Base-by-base conservation (phyloP, 192 early-diverging fungal species). In the Allomyces macrogynus region DNA sequence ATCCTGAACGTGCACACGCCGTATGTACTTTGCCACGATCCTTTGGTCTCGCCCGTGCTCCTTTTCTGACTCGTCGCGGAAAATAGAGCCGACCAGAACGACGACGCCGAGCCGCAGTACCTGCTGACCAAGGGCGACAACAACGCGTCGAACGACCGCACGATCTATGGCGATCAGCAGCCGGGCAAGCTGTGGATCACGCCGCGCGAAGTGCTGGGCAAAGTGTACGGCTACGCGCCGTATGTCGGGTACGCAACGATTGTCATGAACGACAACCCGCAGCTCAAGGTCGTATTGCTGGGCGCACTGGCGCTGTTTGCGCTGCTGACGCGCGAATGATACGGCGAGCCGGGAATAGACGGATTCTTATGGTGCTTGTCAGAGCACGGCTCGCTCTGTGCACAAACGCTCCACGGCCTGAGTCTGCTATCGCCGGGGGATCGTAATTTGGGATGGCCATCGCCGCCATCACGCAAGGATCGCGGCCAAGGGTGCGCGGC, bases 81-180 rank as follows among this genome's bases (percentile, higher is more conserved):
- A 72, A 3, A 40, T 40, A 40, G 32, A 40, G 8, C 32, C 32
- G 7, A 40, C 32, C 32, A 40, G 32, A 7, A 40, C 32, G 32
- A 40, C 32, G 7, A 40, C 32, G 32, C 32, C 32, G 32, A 40
- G 7, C 32, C 32, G 65, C 91, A 97, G 73, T 84, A 75, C 67
- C 70, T 99, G 60, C 72, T 97, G 70, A 99, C 95, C 26, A 99
- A 99, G 80, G 95, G 95, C 61, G 95, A 99, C 76, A 89, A 93
- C 74, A 99, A 99, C 73, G 72, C 69, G 32, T 78, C 76, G 0
- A 90, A 99, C 73, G 95, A 99, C 72, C 86, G 95, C 22, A 91
- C 82, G 20, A 73, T 98, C 24, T 95, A 95, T 67, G 79, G 78
- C 66, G 60, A 54, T 11, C 20, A 14, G 3, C 85, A 83, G 69